Base-by-base conservation (phyloP, 2,329 filamentous ascomycete species). In the Beauveria scarabaeidicola region DNA sequence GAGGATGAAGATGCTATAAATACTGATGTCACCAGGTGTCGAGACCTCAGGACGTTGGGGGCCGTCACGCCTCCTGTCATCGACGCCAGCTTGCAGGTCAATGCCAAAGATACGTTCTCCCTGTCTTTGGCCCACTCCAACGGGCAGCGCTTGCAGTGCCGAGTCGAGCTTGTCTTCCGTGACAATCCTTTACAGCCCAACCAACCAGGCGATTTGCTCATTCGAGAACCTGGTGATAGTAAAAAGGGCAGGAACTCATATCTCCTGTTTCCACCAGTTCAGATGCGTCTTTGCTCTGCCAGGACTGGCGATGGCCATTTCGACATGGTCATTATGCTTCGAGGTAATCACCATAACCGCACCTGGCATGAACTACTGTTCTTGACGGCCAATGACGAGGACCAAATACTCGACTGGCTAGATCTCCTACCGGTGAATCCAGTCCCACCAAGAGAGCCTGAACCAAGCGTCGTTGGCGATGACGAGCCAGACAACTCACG, bases 191-290 rank as follows among this genome's bases (percentile, higher is more conserved):
- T 81, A n/a, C 82, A 83, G 52, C 79, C 82, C 40, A 82, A 82
- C 3, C 83, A 87, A 63, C 77, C 82, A 52, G 91, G 93, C 7
- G 94, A 99, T 71, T 71, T 99, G n/a, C 81, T 99, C 23, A 88
- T 99, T 60, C 92, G 93, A 65, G 92, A 97, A 72, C 85, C 91
- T n/a, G 91, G 91, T 48, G 82, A 84, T 56, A 80, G 82, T 5
- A 85, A 88, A 15, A 82, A 84, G 56, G 81, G 82, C 6, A 85
- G 88, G 15, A 84, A 85, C 57, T 77, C 79, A 29, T 97, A 91
- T 85, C 81, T 99, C 5, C 80, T 99, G 0, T 96, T 99, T 68
- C 89, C 92, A n/a, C 93, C 94, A 1, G 80, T 97, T n/a, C 80
- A 86, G 19, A 80, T 84, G 63, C 78, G 81, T 40, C 81, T 84